Evolutionary conservation across 805 yeast genomes (phyloP).

Genomic region (Nakazawaea ambrosiae): DNA sequence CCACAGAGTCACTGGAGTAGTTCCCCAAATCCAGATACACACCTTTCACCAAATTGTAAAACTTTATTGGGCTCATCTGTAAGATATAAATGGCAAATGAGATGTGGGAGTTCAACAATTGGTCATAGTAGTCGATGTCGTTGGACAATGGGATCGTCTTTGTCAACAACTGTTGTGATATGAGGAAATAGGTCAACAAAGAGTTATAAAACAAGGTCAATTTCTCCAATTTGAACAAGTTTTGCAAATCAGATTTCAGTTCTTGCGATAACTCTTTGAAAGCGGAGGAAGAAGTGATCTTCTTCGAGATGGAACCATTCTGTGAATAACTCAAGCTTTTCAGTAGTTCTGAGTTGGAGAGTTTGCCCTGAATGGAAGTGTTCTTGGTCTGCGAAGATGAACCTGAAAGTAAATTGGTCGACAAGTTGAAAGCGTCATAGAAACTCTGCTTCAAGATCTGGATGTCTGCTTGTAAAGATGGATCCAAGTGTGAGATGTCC

Average conservation of each 20-base stretch:
- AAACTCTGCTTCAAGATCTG: constrained; percentile 1
- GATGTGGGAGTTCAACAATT: constrained; percentile 24
- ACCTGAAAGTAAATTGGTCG: constrained; percentile 1
- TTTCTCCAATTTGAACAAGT: constrained; percentile 15
- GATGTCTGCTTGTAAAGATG: background rate
- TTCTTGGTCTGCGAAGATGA: constrained; percentile 1
- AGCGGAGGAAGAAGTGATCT: no score
- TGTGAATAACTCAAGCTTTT: background rate
- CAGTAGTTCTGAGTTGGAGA: background rate
- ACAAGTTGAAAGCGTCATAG: constrained; percentile 2
- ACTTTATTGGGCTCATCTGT: constrained; percentile 30
- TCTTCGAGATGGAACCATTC: background rate
- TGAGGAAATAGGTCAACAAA: constrained; percentile 13
- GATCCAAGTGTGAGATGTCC: background rate
- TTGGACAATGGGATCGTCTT: constrained; percentile 35
- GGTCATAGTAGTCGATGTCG: constrained; percentile 42
- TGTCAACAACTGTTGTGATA: constrained; percentile 25
- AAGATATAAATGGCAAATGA: constrained; percentile 29
- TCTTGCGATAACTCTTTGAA: no score
- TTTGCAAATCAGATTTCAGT: background rate
- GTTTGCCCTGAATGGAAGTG: background rate
- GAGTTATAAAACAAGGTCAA: constrained; percentile 17
- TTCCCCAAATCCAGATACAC: constrained; percentile 21
- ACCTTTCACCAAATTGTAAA: constrained; percentile 11
- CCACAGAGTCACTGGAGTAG: constrained; percentile 14